Percentiles rank a stretch among this genome's conserved stretches.
Evolutionary conservation across 495 filamentous ascomycete genomes (phyloP).

Genomic region (Staphylotrichum longicolle): DNA sequence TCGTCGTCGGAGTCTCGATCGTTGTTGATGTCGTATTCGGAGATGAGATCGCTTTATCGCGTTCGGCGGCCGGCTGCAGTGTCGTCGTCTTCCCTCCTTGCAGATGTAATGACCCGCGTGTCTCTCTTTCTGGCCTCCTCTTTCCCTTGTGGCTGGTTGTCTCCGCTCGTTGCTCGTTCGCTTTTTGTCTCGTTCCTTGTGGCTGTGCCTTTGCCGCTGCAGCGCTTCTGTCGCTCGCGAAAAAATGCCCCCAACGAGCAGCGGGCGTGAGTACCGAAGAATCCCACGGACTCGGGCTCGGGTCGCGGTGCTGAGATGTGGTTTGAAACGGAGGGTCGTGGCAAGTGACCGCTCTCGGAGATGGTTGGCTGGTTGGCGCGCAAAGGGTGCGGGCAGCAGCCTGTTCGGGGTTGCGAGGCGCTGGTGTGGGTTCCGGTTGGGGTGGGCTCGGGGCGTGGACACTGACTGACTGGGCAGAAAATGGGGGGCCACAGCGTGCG

Average conservation of each 20-base stretch:
- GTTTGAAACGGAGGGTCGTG: constrained; percentile 36
- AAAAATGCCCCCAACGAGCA: not conserved
- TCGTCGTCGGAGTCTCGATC: constrained; percentile 5
- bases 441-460: not conserved
- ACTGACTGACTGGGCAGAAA: not conserved
- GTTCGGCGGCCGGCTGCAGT: too few relatives aligned
- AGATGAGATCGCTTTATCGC: not conserved
- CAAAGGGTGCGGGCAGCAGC: constrained; percentile 22
- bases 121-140: too few relatives aligned
- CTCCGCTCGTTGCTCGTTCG: not conserved
- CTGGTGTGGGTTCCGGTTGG: constrained; percentile 14
- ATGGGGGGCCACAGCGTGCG: constrained; percentile 4
- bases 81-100: too few relatives aligned
- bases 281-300: constrained; percentile 8
- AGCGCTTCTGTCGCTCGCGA: not conserved
- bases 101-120: too few relatives aligned
- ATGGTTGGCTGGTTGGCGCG: constrained; percentile 38
- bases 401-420: constrained; percentile 13
- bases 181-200: not conserved
- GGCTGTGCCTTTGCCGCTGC: not conserved
- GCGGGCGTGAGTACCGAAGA: constrained; percentile 2
- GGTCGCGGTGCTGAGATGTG: constrained; percentile 27
- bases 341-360: constrained; percentile 35
- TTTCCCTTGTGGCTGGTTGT: not conserved
- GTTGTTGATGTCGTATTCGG: not conserved